Evolutionary conservation across 441 rosid genomes (phyloP), one percentile per base, ranked within the genome.

Genomic region (Pelargonium myrrhifolium): DNA sequence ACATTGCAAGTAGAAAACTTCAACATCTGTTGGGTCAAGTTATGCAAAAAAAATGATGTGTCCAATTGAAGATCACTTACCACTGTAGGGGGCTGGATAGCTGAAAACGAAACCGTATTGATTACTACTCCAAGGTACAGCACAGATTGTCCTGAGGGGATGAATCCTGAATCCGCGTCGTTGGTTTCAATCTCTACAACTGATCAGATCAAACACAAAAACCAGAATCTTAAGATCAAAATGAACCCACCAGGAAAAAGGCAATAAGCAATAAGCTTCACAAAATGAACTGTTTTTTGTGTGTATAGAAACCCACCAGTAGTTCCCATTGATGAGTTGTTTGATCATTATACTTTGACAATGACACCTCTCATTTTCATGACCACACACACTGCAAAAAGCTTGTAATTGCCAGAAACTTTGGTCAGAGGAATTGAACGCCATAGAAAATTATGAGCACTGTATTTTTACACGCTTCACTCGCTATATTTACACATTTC

Each of bases 101-200:
- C 58, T 7, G 17, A 51, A 51, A 51, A 51, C 15, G 58, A 15
- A 51, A 28, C 31, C 31, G 3, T 28, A 28, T 28, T 28, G 31
- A 28, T 28, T 28, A 28, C 31, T 28, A 28, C 31, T 28, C 31
- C 31, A 28, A 9, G 26, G n/a, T 61, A 61, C 70, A 70, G 56
- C 64, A 64, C 66, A 31, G 28, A 39, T 11, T 64, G 78, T 70
- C 82, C 35, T 68, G 63, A 76, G 80, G 75, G 80, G 80, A 79
- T 82, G 83, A 74, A 78, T 68, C 74, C 59, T 51, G 58, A 51
- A 15, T 15, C 21, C 15, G 1, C 58, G 17, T 20, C 5, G 9
- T 51, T 51, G 9, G 4, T 45, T 11, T 14, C 51, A 45, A 45
- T 45, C 51, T 9, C 3, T 1, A 11, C 51, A 45, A 45, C 58